Conservation (phyloP, 768 basidiomycete genomes). For the Trametes cingulata region DNA sequence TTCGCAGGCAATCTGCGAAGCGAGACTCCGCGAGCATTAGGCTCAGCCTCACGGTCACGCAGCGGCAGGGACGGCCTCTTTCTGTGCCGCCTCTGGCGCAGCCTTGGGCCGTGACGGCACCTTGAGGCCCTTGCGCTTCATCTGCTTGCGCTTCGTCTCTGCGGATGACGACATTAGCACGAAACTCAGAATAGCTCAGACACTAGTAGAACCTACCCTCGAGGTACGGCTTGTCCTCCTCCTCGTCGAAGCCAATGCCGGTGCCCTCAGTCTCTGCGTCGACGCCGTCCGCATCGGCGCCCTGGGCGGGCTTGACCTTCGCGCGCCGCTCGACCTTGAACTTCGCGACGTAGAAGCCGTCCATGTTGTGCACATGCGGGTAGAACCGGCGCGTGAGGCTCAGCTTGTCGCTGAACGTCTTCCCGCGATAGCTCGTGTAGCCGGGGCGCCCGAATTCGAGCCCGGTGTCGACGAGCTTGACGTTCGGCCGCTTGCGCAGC, state of each 20-base stretch:
- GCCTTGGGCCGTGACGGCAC: slow-evolving; percentile 52
- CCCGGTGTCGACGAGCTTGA: slow-evolving; percentile 89
- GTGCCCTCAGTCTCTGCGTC: slow-evolving; percentile 33
- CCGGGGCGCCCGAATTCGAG: slow-evolving; percentile 93
- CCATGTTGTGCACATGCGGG: slow-evolving; percentile 99
- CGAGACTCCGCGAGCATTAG: neutral
- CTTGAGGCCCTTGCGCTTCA: slow-evolving; percentile 75
- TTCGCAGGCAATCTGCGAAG: neutral
- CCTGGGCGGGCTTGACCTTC: slow-evolving; percentile 45
- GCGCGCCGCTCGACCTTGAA: slow-evolving; percentile 87
- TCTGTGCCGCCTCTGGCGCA: slow-evolving; percentile 15
- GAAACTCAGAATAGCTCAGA: neutral
- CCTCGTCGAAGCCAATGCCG: slow-evolving; percentile 32
- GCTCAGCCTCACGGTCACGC: neutral
- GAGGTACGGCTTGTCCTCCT: slow-evolving; percentile 61
- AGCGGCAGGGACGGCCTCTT: slow-evolving; percentile 11
- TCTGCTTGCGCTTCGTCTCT: slow-evolving; percentile 74
- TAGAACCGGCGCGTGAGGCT: slow-evolving; percentile 87
- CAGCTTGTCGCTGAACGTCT: slow-evolving; percentile 79
- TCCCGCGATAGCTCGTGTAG: slow-evolving; percentile 88
- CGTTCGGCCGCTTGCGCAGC: slow-evolving; percentile 89
- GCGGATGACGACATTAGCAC: slow-evolving; percentile 10
- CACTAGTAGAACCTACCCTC: slow-evolving; percentile 57
- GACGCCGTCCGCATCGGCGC: slow-evolving; percentile 26
- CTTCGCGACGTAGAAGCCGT: slow-evolving; percentile 98